phyloP scores from a whole-genome alignment of 495 filamentous ascomycete genomes.

The Penicillium mononematosum region DNA sequence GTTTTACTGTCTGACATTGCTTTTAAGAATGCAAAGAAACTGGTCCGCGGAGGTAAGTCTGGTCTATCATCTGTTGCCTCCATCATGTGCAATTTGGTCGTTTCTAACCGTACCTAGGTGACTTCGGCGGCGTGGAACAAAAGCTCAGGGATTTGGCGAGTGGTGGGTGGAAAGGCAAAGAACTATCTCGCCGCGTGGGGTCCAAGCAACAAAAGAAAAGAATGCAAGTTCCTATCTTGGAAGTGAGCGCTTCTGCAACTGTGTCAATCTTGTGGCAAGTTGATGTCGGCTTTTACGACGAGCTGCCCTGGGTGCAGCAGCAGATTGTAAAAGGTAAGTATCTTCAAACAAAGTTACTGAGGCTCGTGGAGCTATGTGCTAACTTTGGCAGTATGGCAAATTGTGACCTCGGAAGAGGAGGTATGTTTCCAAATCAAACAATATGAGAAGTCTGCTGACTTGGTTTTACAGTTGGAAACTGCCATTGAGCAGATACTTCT shows the following conservation, averaged over 20 bases:
- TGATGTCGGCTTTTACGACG: slow-evolving; percentile 31
- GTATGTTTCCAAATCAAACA: background rate
- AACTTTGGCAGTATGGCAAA: slow-evolving; percentile 15
- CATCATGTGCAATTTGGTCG: background rate
- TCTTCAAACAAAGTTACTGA: background rate
- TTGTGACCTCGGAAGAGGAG: slow-evolving; percentile 10
- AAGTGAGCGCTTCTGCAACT: slow-evolving; percentile 8
- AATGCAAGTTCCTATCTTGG: slow-evolving; percentile 19
- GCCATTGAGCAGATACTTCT: slow-evolving; percentile 13
- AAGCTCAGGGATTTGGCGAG: slow-evolving; percentile 33
- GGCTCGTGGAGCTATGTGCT: background rate
- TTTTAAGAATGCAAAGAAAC: slow-evolving; percentile 23
- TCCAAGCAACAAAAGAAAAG: slow-evolving; percentile 10
- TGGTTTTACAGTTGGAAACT: slow-evolving; percentile 5
- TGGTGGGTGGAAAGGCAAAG: slow-evolving; percentile 28
- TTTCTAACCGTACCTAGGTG: slow-evolving; percentile 7
- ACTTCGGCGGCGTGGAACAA: slow-evolving; percentile 13
- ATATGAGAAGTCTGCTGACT: background rate
- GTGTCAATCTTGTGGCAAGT: slow-evolving; percentile 39
- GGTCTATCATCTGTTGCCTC: background rate
- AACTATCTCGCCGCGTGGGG: slow-evolving; percentile 6
- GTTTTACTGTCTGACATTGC: slow-evolving; percentile 37
- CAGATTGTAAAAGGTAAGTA: slow-evolving; percentile 25
- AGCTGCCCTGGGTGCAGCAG: slow-evolving; percentile 17
- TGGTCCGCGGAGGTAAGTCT: slow-evolving; percentile 8